A percentile compares a stretch with the other conserved stretches of the same genome.
Evolutionary conservation across 139 green algal species (phyloP).

Genomic region (Auxenochlorella protothecoides): DNA sequence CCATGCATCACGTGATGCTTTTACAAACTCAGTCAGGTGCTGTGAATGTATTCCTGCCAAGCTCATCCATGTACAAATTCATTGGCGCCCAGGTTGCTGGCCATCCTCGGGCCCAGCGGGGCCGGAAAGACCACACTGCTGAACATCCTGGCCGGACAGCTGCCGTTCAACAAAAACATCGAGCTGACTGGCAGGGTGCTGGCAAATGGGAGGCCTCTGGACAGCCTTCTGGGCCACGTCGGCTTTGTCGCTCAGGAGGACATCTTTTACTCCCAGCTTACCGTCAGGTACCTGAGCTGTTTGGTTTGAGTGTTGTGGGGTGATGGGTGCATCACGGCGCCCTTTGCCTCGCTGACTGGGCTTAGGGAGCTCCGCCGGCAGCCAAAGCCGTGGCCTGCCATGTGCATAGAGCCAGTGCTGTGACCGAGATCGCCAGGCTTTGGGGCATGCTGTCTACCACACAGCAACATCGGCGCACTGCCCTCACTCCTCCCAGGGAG

Average conservation of each 20-base stretch:
- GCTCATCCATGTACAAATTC: background rate
- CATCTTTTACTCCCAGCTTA: constrained; percentile 82
- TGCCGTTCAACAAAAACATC: constrained; percentile 34
- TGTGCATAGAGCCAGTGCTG: no score
- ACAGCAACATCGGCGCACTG: background rate
- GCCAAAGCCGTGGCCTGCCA: background rate
- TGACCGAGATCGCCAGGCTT: no score
- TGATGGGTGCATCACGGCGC: background rate
- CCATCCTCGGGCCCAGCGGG: constrained; percentile 38
- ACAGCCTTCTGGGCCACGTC: background rate
- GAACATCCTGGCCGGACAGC: constrained; percentile 53
- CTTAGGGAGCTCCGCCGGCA: no score
- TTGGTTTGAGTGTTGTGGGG: background rate
- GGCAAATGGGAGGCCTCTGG: constrained; percentile 30
- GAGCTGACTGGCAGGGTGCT: constrained; percentile 13
- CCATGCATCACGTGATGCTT: background rate
- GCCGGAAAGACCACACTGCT: constrained; percentile 72
- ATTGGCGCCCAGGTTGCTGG: constrained; percentile 18
- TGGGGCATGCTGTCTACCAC: no score
- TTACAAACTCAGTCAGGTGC: no score
- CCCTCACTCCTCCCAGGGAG: constrained; percentile 17
- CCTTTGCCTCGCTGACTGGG: background rate
- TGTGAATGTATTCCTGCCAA: background rate
- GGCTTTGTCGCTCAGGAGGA: constrained; percentile 90
- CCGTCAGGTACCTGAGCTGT: constrained; percentile 20